Evolutionary conservation across 2,329 filamentous ascomycete species (phyloP), one percentile per base, ranked within the genome.

Genomic region (Dothiorella sarmentorum): DNA sequence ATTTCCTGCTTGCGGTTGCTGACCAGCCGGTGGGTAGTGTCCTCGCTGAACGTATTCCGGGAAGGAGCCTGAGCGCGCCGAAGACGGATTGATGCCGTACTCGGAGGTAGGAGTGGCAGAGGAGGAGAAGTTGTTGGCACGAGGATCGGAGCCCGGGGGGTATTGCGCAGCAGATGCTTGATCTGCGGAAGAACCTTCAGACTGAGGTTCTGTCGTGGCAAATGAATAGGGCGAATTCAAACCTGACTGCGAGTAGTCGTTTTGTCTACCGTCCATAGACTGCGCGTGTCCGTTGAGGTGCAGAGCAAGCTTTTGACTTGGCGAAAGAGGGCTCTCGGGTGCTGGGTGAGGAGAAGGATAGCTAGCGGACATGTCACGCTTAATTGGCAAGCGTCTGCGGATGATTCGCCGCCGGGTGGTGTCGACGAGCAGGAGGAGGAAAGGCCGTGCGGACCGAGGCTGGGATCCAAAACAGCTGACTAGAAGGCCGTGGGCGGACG

Each of bases 141-240:
- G 85, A 71, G 86, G 85, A 79, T 96, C 91, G 79, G 89, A 87
- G 73, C 89, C 88, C 70, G 86, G 85, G 68, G 89, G 82, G 78
- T 95, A 96, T 78, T 93, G 89, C 79, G 89, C 89, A 88, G 89
- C 88, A 89, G 91, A 90, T 78, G 88, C 83, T 83, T 90, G 90
- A 88, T 96, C 92, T 94, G 89, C 85, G 79, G 83, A 73, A 63
- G 87, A 84, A 75, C 83, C 86, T 88, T 95, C 90, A 91, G 91
- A 92, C 82, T 87, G 83, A 78, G 84, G 71, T 72, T 79, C 77
- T 35, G 57, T 29, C 17, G 56, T 45, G 69, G 73, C 73, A 68
- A 81, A 81, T 77, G 76, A 72, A 75, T 80, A 80, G 73, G 80
- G 80, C 73, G 75, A 75, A 73, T 71, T 76, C 77, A 80, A 78